Base-by-base conservation (phyloP, 2,329 filamentous ascomycete genomes). In the Stachybotrys chartarum region DNA sequence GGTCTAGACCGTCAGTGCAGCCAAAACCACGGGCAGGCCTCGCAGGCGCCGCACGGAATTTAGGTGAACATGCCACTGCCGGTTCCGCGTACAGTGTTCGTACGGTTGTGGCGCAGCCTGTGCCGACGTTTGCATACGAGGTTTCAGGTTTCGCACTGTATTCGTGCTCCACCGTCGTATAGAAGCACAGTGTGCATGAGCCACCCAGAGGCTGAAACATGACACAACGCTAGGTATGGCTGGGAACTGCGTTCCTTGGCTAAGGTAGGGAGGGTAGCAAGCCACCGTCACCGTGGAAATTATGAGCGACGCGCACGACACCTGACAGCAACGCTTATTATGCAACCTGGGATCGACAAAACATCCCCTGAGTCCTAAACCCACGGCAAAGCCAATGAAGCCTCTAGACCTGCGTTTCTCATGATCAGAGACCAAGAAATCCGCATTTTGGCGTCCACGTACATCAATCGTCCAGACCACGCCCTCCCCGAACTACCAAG, bases 221-320 rank as follows among this genome's bases (percentile, higher is more conserved):
- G 35, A 42, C 35, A 42, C 14, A 42, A 42, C 35, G 35, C 35
- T 42, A 14, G 35, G 35, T 42, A 24, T 24, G 24, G 24, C 24
- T 24, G 24, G 24, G 24, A 24, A 24, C 24, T 2, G 24, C 24
- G 24, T 24, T 24, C 24, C 24, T 24, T 24, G 24, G 24, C 24
- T 24, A 24, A 42, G 35, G 35, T 14, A 42, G 2, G 3, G 4
- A 24, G 4, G 24, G 24, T 24, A 24, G 24, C 45, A 24, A 47
- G 45, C 45, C 45, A 47, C 16, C 8, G 45, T 52, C 35, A 16
- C 32, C 32, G 17, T 18, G 32, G 50, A 42, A 52, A 52, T 52
- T 42, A 32, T 51, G 49, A 51, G 49, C 30, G 49, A 51, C 49
- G 32, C 49, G 49, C 49, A 51, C 30, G 49, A 51, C 49, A 7